A percentile compares a stretch with the other conserved stretches of the same genome.
Evolutionary conservation across 164 flowering plant species (phyloP).

Genomic region (Sedum album): DNA sequence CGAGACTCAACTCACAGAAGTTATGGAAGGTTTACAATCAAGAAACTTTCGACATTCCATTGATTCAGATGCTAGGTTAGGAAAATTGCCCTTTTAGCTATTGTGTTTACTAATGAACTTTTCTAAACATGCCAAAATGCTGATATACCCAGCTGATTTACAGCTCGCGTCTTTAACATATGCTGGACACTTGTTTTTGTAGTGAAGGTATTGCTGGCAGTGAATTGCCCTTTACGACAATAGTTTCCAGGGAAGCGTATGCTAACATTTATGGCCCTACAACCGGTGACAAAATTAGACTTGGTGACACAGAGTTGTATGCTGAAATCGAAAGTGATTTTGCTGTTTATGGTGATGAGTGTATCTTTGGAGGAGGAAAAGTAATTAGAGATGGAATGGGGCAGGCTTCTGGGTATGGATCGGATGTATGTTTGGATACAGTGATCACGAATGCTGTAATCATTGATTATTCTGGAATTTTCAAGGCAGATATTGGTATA

Average conservation of each 20-base stretch:
- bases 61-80: constrained; percentile 54
- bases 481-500: constrained; percentile 94
- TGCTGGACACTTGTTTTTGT: constrained; percentile 22
- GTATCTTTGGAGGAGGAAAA: constrained; percentile 98
- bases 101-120: background rate
- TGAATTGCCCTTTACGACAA: constrained; percentile 29
- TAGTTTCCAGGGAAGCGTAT: constrained; percentile 61
- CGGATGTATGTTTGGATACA: constrained; percentile 55
- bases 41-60: constrained; percentile 38
- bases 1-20: constrained; percentile 23
- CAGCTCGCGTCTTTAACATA: too few relatives aligned
- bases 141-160: too few relatives aligned
- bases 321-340: constrained; percentile 83
- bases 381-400: constrained; percentile 97
- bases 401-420: constrained; percentile 55
- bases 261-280: constrained; percentile 94
- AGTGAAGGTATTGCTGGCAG: constrained; percentile 66
- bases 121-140: background rate
- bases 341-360: constrained; percentile 90
- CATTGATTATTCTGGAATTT: constrained; percentile 80
- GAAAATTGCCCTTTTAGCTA: background rate
- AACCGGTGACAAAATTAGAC: constrained; percentile 79
- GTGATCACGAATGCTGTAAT: constrained; percentile 90
- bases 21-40: constrained; percentile 36
- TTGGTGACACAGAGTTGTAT: constrained; percentile 85